A percentile compares a stretch with the other conserved stretches of the same genome.
Conservation (phyloP, 768 basidiomycete genomes). For the Russula earlei region DNA sequence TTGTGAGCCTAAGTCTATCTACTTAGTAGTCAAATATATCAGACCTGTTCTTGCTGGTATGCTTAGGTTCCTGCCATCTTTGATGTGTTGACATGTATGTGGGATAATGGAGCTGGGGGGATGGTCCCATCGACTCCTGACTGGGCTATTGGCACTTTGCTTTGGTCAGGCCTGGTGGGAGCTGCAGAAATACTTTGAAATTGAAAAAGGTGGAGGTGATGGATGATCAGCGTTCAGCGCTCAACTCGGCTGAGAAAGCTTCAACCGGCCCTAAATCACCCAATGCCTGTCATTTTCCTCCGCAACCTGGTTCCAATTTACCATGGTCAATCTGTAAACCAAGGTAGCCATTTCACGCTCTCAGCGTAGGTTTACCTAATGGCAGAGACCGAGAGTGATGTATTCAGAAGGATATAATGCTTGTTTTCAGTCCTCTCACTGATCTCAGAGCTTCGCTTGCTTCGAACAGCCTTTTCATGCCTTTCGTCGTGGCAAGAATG, state of each 20-base stretch:
- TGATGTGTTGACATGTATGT: no score
- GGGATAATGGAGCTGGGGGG: no score
- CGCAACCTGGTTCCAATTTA: slow-evolving; percentile 34
- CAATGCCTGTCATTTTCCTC: background rate
- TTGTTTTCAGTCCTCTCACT: slow-evolving; percentile 26
- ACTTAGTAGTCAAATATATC: no score
- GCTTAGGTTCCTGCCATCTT: no score
- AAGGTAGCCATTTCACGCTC: slow-evolving; percentile 43
- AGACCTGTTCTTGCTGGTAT: no score
- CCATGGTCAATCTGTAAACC: slow-evolving; percentile 54
- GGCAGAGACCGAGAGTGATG: slow-evolving; percentile 63
- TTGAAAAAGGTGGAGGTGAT: no score
- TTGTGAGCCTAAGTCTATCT: no score
- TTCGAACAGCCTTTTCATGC: slow-evolving; percentile 29
- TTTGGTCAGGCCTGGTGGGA: no score
- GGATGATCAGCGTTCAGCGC: no score
- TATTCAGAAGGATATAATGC: slow-evolving; percentile 65
- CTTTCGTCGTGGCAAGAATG: background rate
- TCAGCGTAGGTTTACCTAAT: slow-evolving; percentile 54
- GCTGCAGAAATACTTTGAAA: no score
- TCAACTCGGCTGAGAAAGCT: background rate
- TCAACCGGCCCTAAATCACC: slow-evolving; percentile 23
- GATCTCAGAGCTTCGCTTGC: slow-evolving; percentile 37
- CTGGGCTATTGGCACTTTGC: no score
- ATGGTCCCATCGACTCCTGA: no score